Percentiles rank a stretch among this genome's conserved stretches.
These are phyloP conservation scores for Schoenoplectus tabernaemontani DNA, from an alignment of 202 grass and related monocot species.

Conservation along the genomic window DNA sequence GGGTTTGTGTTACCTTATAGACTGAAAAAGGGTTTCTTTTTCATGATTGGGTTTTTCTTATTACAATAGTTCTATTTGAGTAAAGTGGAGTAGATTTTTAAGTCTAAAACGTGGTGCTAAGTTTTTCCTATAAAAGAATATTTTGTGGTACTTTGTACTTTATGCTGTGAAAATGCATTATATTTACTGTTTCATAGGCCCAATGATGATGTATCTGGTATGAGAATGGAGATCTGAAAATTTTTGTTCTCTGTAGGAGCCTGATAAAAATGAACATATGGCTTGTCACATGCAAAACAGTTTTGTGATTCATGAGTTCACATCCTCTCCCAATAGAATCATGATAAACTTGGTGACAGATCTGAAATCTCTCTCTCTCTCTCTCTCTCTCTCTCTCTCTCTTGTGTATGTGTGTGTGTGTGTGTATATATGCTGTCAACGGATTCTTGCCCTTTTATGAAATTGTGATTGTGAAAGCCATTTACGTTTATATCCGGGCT, in stretches of 20 bases:
- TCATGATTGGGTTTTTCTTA: not conserved
- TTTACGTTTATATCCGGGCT: not conserved
- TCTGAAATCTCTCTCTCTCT: not conserved
- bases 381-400: not conserved
- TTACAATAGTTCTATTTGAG: not conserved
- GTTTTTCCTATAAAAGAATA: not conserved
- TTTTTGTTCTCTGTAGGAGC: not conserved
- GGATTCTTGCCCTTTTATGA: not conserved
- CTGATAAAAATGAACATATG: not conserved
- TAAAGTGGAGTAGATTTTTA: not conserved
- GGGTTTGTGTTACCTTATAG: not conserved
- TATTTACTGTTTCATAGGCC: not conserved
- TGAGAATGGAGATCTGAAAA: not conserved
- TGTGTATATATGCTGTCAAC: no score
- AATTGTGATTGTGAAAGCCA: not conserved
- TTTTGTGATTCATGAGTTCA: not conserved
- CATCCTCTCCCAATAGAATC: not conserved
- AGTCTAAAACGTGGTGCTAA: not conserved
- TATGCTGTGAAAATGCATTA: no score
- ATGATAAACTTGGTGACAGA: not conserved
- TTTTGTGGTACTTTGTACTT: no score
- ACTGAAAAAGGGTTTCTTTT: not conserved
- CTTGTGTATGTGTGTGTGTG: no score
- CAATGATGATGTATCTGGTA: not conserved
- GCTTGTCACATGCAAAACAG: not conserved